phyloP scores from a whole-genome alignment of 305 asterid genomes.

The Solanum hybrid region DNA sequence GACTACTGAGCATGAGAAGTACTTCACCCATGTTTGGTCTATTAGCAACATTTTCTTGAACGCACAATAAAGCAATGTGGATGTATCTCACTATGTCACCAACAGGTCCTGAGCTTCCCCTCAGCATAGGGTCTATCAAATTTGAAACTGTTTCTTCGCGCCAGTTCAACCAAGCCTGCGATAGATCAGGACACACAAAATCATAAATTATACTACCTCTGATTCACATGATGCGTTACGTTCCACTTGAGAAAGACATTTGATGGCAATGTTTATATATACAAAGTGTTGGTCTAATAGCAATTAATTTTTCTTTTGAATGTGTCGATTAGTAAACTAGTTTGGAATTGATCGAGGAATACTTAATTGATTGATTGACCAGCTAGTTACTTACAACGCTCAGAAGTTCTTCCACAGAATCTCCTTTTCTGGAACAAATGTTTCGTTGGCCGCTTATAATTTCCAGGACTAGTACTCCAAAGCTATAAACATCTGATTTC shows the following conservation, averaged over 20 bases:
- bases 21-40: constrained; percentile 19
- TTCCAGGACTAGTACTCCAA: constrained; percentile 10
- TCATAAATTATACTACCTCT: background rate
- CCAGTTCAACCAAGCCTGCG: constrained; percentile 7
- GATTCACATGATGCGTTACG: too few relatives aligned
- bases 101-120: background rate
- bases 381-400: background rate
- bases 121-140: background rate
- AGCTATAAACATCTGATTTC: constrained; percentile 14
- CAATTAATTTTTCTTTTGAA: background rate
- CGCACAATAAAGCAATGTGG: constrained; percentile 21
- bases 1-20: constrained; percentile 14
- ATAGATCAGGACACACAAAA: background rate
- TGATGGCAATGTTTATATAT: background rate
- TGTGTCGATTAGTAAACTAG: background rate
- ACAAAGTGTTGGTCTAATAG: background rate
- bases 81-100: constrained; percentile 14
- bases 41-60: constrained; percentile 13
- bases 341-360: background rate
- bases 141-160: background rate
- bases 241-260: too few relatives aligned
- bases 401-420: background rate
- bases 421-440: background rate
- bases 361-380: background rate
- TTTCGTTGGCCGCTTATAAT: constrained; percentile 4